These are phyloP conservation scores for Paracoccidioides lutzii DNA, from an alignment of 2,329 filamentous ascomycete species.

Conservation along the genomic window DNA sequence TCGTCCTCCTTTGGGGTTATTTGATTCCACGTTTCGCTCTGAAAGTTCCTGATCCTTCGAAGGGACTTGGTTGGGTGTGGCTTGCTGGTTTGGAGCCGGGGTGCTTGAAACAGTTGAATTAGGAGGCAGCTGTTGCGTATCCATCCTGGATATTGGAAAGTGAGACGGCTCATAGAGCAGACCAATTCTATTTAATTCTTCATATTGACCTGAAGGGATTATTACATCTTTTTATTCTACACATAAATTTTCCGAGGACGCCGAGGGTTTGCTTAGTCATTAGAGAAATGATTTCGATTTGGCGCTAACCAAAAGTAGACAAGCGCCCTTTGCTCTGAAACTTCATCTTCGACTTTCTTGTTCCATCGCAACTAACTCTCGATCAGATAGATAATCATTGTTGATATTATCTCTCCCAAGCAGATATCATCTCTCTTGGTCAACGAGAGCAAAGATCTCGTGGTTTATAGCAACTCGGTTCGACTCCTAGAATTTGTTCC, in stretches of 20 bases:
- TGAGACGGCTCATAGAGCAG: constrained; percentile 5
- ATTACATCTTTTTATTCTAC: not conserved
- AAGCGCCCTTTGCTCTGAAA: not conserved
- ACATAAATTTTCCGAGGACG: not conserved
- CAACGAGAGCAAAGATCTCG: not conserved
- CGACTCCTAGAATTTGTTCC: not conserved
- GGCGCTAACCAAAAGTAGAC: not conserved
- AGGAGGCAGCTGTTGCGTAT: constrained; percentile 7
- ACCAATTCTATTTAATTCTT: not conserved
- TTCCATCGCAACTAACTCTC: not conserved
- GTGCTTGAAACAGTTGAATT: constrained; percentile 1
- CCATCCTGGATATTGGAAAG: constrained; percentile 7
- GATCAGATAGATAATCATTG: not conserved
- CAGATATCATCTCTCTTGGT: not conserved
- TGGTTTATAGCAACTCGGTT: not conserved
- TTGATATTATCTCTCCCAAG: not conserved
- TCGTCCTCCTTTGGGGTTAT: constrained; percentile 21
- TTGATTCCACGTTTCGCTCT: constrained; percentile 19
- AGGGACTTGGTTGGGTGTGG: not conserved
- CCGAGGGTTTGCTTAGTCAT: not conserved
- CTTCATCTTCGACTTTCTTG: not conserved
- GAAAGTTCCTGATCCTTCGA: not conserved
- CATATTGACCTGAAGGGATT: not conserved
- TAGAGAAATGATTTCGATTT: not conserved
- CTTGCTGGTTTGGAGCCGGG: constrained; percentile 1